Conservation (phyloP, 305 asterid genomes). For the Solanum hybrid region DNA sequence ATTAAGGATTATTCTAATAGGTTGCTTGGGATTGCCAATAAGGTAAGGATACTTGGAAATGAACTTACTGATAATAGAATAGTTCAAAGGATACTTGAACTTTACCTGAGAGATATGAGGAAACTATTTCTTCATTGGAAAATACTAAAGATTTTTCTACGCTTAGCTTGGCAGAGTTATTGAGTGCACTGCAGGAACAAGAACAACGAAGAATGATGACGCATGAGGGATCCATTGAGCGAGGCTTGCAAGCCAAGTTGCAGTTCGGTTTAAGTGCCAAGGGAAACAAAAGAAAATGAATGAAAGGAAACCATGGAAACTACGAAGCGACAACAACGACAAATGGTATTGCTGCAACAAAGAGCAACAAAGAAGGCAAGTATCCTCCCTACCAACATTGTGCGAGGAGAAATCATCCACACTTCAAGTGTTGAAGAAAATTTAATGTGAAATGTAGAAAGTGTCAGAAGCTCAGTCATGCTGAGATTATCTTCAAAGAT, state of each 20-base stretch:
- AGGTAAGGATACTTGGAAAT: not conserved
- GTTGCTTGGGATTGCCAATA: not conserved
- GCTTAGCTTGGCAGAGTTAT: not conserved
- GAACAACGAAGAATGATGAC: not conserved
- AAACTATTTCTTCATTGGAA: too few species aligned
- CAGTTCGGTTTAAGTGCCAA: too few species aligned
- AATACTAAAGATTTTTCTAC: not conserved
- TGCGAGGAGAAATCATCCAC: too few species aligned
- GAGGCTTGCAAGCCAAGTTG: not conserved
- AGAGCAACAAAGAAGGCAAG: not conserved
- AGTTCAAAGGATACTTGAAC: not conserved
- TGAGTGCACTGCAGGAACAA: not conserved
- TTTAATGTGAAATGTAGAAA: too few species aligned
- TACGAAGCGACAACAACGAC: not conserved
- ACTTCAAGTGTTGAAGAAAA: too few species aligned
- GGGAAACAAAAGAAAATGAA: not conserved
- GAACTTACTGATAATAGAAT: not conserved
- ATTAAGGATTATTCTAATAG: not conserved
- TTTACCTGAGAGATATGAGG: not conserved
- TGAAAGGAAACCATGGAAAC: not conserved
- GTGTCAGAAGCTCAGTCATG: too few species aligned
- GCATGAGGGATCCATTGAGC: not conserved
- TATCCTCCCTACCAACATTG: too few species aligned
- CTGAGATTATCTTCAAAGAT: too few species aligned
- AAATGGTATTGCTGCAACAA: not conserved